Base-by-base conservation (phyloP, 331 rosid species). In the Acacia pycnantha region DNA sequence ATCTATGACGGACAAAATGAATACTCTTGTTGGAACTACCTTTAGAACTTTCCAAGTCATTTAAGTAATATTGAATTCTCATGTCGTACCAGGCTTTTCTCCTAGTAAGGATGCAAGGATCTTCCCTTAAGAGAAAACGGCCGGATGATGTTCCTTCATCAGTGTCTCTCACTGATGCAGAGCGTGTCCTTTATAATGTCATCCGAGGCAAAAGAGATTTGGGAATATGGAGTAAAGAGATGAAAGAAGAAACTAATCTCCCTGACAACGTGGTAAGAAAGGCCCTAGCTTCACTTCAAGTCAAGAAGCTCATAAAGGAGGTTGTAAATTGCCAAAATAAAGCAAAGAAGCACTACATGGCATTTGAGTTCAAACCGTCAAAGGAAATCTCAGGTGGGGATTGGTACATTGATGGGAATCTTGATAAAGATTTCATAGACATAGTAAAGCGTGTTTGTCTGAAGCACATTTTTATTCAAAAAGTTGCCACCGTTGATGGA, bases 351-450 rank as follows among this genome's bases (percentile, higher is more conserved):
- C 92, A 87, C 92, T 91, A 85, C 80, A 83, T 94, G 87, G 92
- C 91, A 19, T 33, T 84, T 11, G 94, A 92, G 48, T 92, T 92
- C 70, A 91, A 88, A 81, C 98, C 97, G 2, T 84, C 94, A 0
- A 79, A 85, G 84, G 98, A 91, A 74, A 77, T 94, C 77, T 88
- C 93, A 0, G 97, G 98, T 44, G 97, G 97, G 47, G 86, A 72
- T 58, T 94, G 96, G 93, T 48, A 81, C 8, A 14, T 85, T 4
- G 15, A 89, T 1, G 98, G 97, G n/a, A 79, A 14, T 37, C 88
- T 94, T 11, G 93, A 92, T 81, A 29, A 41, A 0, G 89, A 82
- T 15, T 86, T 84, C 68, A 91, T 94, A 84, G 77, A 79, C 40
- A 14, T 54, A 33, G 68, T 84, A 16, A 91, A 90, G 81, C 73